A percentile compares a stretch with the other conserved stretches of the same genome.
phyloP scores from a whole-genome alignment of 768 basidiomycete species.

The Candolleomyces eurysporus region DNA sequence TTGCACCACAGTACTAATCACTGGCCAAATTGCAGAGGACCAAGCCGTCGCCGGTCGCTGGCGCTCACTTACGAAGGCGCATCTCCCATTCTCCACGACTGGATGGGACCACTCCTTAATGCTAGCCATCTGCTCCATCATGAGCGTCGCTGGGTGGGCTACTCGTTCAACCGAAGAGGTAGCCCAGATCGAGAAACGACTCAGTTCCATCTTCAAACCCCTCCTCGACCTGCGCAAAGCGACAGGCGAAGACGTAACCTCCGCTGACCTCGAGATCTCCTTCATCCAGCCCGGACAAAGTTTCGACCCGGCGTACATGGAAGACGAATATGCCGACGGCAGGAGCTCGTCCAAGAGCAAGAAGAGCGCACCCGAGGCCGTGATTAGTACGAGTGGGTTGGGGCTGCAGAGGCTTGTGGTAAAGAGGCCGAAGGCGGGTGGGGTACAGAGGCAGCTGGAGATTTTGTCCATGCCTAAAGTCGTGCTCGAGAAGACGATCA shows the following conservation, averaged over 20 bases:
- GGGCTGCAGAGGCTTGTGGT: slow-evolving; percentile 7
- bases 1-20: background rate
- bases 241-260: slow-evolving; percentile 23
- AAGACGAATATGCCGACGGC: slow-evolving; percentile 25
- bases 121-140: background rate
- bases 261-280: slow-evolving; percentile 20
- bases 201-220: slow-evolving; percentile 24
- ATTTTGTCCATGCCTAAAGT: slow-evolving; percentile 11
- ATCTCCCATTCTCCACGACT: slow-evolving; percentile 13
- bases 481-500: slow-evolving; percentile 14
- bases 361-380: slow-evolving; percentile 4
- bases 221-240: slow-evolving; percentile 22
- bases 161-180: slow-evolving; percentile 7
- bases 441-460: slow-evolving; percentile 5
- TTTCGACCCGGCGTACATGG: slow-evolving; percentile 19
- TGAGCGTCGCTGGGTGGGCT: slow-evolving; percentile 1
- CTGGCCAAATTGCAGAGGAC: slow-evolving; percentile 28
- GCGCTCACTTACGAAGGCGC: slow-evolving; percentile 35
- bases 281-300: slow-evolving; percentile 2
- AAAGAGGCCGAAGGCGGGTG: slow-evolving; percentile 4
- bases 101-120: background rate
- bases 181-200: slow-evolving; percentile 19
- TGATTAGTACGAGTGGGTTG: slow-evolving; percentile 12
- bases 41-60: slow-evolving; percentile 43
- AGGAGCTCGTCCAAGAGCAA: background rate